Evolutionary conservation across 345 rosid genomes (phyloP), one percentile per base, ranked within the genome.

Genomic region (Sisymbrium altissimum): DNA sequence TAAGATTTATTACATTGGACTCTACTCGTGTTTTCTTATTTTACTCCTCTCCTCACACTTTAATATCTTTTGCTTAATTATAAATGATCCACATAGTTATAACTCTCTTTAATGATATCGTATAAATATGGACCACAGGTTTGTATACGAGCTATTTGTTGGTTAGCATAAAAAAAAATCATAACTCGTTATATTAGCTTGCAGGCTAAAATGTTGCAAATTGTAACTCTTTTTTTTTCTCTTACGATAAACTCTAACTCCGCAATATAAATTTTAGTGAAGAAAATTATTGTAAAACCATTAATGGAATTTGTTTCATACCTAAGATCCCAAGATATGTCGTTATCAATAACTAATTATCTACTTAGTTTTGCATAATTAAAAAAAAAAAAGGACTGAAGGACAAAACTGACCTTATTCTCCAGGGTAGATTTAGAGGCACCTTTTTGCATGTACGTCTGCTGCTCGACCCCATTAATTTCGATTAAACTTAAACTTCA

Each of bases 341-440:
- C 71, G 19, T 56, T 58, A 13, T 58, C 78, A 32, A 27, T 7
- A 45, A 36, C 2, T 32, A 19, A 32, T 30, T 32, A 63, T 64
- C 12, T 48, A 48, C 7, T 72, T 53, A 73, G n/a, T 9, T 40
- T 40, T 21, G 45, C 54, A 66, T 56, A 12, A 46, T 65, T 33
- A 6, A 53, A 45, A 73, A 53, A 6, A 53, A 45, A 73, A 53
- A 54, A 14, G 38, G 46, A 53, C 18, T 0, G 17, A 19, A 65
- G 33, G 60, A 66, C 72, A 74, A 74, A 13, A 33, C 40, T 63
- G 71, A 57, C 43, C n/a, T 74, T 15, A 58, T 38, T 18, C 36
- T 66, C 66, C 78, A 57, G 60, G 78, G 78, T 74, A 66, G 72
- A 45, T 57, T 46, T 45, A 27, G 52, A 66, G 72, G 72, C 64